phyloP scores from a whole-genome alignment of 2,329 filamentous ascomycete species.

The Pestalotiopsis sp. region DNA sequence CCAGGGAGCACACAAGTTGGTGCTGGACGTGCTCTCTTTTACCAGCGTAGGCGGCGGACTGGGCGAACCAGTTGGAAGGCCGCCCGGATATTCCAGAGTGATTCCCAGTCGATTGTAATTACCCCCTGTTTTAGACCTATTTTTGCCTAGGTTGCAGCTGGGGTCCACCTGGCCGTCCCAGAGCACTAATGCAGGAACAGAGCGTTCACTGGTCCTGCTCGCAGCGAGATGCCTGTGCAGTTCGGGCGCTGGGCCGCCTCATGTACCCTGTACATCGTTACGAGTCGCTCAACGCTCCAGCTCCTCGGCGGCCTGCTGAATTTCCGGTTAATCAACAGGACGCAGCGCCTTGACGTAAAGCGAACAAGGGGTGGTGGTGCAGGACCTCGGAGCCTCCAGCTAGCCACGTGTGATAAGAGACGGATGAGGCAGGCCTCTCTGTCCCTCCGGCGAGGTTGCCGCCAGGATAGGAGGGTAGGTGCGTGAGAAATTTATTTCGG shows the following conservation, averaged over 20 bases:
- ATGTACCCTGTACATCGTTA: neutral
- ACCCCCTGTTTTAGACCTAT: slow-evolving; percentile 17
- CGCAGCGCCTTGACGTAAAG: slow-evolving; percentile 9
- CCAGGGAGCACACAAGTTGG: neutral
- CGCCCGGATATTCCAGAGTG: neutral
- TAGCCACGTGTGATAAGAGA: slow-evolving; percentile 13
- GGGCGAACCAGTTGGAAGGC: neutral
- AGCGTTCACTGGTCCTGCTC: neutral
- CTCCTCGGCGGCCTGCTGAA: slow-evolving; percentile 1
- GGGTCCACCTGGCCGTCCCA: neutral
- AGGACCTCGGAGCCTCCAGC: neutral
- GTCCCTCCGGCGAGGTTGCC: neutral
- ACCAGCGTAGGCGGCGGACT: neutral
- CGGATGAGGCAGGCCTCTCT: neutral
- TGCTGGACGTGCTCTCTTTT: neutral
- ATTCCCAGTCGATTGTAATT: slow-evolving; percentile 8
- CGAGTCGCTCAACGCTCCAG: neutral
- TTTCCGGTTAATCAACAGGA: slow-evolving; percentile 10
- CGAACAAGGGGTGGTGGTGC: slow-evolving; percentile 5
- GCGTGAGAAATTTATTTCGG: slow-evolving; percentile 1
- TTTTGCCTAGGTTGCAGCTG: slow-evolving; percentile 13
- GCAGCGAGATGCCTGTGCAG: neutral
- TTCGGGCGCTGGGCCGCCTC: neutral
- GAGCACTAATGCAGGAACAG: slow-evolving; percentile 17
- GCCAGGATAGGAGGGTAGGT: neutral